phyloP scores from a whole-genome alignment of 1,284 basidiomycete genomes.

The Apiotrichum domesticum region DNA sequence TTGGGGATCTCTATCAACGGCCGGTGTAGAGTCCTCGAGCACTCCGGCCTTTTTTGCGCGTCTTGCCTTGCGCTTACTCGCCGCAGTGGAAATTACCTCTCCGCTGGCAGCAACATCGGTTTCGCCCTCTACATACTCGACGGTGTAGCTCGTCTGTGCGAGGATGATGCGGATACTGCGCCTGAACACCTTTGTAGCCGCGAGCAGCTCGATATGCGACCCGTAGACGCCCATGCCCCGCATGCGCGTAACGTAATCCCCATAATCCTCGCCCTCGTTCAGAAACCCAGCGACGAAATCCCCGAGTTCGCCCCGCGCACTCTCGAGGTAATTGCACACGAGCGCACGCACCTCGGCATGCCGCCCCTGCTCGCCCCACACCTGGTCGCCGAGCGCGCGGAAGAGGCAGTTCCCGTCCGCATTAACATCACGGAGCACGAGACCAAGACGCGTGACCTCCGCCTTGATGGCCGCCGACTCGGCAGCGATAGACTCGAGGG shows the following conservation, averaged over 20 bases:
- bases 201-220: slow-evolving; percentile 39
- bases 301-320: slow-evolving; percentile 28
- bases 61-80: not conserved
- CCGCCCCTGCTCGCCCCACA: slow-evolving; percentile 36
- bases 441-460: slow-evolving; percentile 27
- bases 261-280: slow-evolving; percentile 34
- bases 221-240: slow-evolving; percentile 35
- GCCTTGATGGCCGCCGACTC: slow-evolving; percentile 23
- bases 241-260: slow-evolving; percentile 36
- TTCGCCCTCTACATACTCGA: slow-evolving; percentile 18
- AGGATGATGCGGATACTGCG: slow-evolving; percentile 39
- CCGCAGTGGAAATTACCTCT: no score
- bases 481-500: slow-evolving; percentile 21
- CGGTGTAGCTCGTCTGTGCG: slow-evolving; percentile 34
- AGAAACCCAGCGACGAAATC: slow-evolving; percentile 33
- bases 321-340: slow-evolving; percentile 39
- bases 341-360: slow-evolving; percentile 35
- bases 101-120: not conserved
- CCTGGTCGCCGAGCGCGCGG: slow-evolving; percentile 36
- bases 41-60: not conserved
- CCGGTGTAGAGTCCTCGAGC: not conserved
- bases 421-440: slow-evolving; percentile 35
- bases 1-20: not conserved
- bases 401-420: slow-evolving; percentile 45
- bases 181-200: slow-evolving; percentile 35